Evolutionary conservation across 2,329 filamentous ascomycete species (phyloP), one percentile per base, ranked within the genome.

Genomic region (Fusarium annulatum): DNA sequence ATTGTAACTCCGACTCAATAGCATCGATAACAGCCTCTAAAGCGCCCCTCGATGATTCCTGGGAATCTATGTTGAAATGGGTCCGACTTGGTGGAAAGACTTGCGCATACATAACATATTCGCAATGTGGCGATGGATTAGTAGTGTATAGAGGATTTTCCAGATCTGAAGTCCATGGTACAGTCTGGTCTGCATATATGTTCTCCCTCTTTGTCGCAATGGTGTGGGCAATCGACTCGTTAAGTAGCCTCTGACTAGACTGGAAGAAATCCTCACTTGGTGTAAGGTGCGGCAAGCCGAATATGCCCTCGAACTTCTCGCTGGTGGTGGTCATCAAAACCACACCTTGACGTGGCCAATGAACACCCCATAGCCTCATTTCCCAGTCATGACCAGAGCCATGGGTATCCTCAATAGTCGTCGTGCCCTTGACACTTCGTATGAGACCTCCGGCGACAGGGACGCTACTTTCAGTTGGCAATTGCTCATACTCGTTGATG

Each of bases 271-370:
- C 85, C 7, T 84, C 79, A 26, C 85, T 82, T 0, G 94, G 88
- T 2, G 93, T 87, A 58, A 99, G 88, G 81, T 98, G 95, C 33
- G 96, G 95, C 52, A 98, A 85, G 5, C 92, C 93, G 80, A 97
- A 97, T 63, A 98, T 92, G 48, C 96, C 95, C n/a, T 92, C 90
- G 78, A 96, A 96, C 84, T 97, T 98, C 79, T 97, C 93, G 81
- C 95, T 98, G 53, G 95, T 96, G 2, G 96, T 98, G 4, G 93
- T 94, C 79, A 98, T 85, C 41, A 98, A 85, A 56, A 96, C 89
- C 19, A 91, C 89, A 4, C 96, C 96, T 71, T 93, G 89, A n/a
- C 89, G 88, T 42, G 93, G 91, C 86, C 95, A 97, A 84, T 98
- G 96, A 8, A 97, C 88, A 7, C 96, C 96, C 81, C 94, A 92